A percentile compares a stretch with the other conserved stretches of the same genome.
phyloP scores from a whole-genome alignment of 148 eudicot genomes.

The Linanthus parryae region DNA sequence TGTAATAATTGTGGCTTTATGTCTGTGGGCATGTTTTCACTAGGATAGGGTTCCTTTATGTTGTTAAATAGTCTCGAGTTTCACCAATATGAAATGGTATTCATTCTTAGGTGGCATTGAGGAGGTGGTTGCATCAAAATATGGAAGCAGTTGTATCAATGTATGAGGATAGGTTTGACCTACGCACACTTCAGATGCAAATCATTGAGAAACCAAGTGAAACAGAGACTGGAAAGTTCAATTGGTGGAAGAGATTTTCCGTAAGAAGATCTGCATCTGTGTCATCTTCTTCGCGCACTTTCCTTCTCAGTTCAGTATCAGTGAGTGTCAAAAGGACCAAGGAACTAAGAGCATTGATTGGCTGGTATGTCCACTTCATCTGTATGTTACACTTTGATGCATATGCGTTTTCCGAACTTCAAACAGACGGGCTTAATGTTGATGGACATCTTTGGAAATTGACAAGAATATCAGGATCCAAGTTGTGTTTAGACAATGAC shows the following conservation, averaged over 20 bases:
- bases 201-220: constrained; percentile 33
- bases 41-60: no score
- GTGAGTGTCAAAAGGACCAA: constrained; percentile 72
- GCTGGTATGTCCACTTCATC: constrained; percentile 53
- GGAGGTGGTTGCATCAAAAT: constrained; percentile 89
- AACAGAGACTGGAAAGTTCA: constrained; percentile 25
- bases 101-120: constrained; percentile 66
- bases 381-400: neutral
- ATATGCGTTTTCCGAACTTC: no score
- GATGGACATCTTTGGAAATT: no score
- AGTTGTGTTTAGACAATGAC: neutral
- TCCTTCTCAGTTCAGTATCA: constrained; percentile 38
- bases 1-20: no score
- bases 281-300: constrained; percentile 29
- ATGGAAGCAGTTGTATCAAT: constrained; percentile 76
- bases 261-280: constrained; percentile 30
- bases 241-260: constrained; percentile 71
- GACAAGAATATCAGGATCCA: no score
- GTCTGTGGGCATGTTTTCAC: no score
- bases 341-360: constrained; percentile 77
- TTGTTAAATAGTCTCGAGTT: neutral
- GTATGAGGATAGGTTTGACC: constrained; percentile 93
- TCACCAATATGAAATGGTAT: constrained; percentile 3
- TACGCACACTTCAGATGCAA: constrained; percentile 49
- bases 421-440: no score